Evolutionary conservation across 2,329 filamentous ascomycete genomes (phyloP), one percentile per base, ranked within the genome.

Genomic region (Aspergillus latus): DNA sequence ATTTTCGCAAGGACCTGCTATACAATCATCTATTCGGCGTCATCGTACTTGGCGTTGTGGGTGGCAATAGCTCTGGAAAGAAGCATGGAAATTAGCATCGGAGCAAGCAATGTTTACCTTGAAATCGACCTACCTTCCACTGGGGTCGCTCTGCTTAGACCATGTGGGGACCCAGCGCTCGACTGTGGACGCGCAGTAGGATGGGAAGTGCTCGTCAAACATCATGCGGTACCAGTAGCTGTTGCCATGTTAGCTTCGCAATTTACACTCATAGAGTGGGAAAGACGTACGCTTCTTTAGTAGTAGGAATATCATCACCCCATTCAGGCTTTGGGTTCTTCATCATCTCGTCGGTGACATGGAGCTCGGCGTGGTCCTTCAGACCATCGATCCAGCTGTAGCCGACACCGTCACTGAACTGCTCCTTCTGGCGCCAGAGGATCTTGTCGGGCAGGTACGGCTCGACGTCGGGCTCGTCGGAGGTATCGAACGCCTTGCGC

Each of bases 321-420:
- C 95, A 99, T 76, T 97, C 91, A 9, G 90, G 85, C 83, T 96
- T 97, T 62, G 94, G 93, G 84, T 95, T 93, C 83, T 92, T 92
- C 89, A 97, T 91, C 87, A 95, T 92, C 82, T 97, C 93, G 71
- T 99, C 93, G 15, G 90, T 96, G 54, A 99, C 88, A 56, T 94
- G 85, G 62, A 87, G 75, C 78, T 95, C 92, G 36, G 94, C 94
- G 69, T 88, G 90, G 77, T 97, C 94, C 83, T 97, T 97, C 68
- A 99, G 85, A 5, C 88, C 89, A 71, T 99, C 94, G 72, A 99
- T 99, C 94, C 94, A 99, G 62, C 94, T 92, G 79, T 99, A 99
- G 56, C 94, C 94, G 56, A 99, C 94, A 73, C 94, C 95, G 69
- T 99, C 95, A 57, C 89, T 95, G 82, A 99, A 99, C 79, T 99